Evolutionary conservation across 2,329 filamentous ascomycete genomes (phyloP), one percentile per base, ranked within the genome.

Genomic region (Eutypella sp.): DNA sequence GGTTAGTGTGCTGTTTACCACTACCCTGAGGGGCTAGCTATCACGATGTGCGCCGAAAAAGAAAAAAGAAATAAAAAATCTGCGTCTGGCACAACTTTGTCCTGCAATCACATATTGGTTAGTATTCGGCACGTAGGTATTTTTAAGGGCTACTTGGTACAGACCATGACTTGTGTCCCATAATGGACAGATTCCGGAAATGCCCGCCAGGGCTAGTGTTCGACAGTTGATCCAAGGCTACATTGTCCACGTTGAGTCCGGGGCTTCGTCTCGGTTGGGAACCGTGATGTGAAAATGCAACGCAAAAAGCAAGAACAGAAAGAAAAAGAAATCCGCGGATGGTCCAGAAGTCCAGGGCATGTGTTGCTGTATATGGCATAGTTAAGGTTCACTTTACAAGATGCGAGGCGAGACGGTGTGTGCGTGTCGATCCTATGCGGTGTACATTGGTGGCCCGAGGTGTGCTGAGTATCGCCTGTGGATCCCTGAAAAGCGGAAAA

Each of bases 1-100:
- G 68, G 75, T 81, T 74, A 81, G 77, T 81, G 67, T 75, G 62
- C 70, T 72, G 67, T 76, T 69, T 68, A 67, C 70, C 69, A 73
- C 68, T 67, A 60, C 55, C 60, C 49, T 55, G 45, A 45, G 40
- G 46, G 36, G 36, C 46, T 20, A 57, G n/a, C n/a, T 44, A 59
- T 52, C 50, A 54, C n/a, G n/a, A 59, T 53, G 51, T 55, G 51
- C 50, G 54, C 58, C 60, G 57, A 52, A 61, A 61, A 54, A 48
- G 51, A 57, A 58, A 56, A 56, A 57, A 56, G 48, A 57, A 56
- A 59, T 62, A 64, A 49, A 58, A 62, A 58, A 60, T 50, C 42
- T 64, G 59, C 67, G 61, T 64, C 59, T 68, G 66, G 65, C 58
- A 74, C 78, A 81, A 76, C 77, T 80, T 79, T 79, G 77, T 72